A percentile compares a stretch with the other conserved stretches of the same genome.
These are phyloP conservation scores for Akanthomyces uredinophilus DNA, from an alignment of 2,329 filamentous ascomycete species.

Conservation along the genomic window DNA sequence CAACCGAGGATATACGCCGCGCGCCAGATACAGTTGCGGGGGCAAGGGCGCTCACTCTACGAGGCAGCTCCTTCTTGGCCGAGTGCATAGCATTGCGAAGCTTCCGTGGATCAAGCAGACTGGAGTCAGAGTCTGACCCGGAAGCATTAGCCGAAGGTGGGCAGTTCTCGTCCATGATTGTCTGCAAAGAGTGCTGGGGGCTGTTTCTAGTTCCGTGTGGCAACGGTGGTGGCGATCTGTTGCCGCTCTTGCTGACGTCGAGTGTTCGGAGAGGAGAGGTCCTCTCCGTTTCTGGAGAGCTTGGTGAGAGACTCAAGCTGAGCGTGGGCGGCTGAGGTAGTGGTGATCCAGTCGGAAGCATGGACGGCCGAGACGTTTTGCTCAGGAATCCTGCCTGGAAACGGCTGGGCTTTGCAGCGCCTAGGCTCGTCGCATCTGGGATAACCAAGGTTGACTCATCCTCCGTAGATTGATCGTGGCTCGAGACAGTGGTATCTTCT, in stretches of 20 bases:
- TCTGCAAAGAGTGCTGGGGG: slow-evolving; percentile 32
- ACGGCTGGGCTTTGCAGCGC: slow-evolving; percentile 56
- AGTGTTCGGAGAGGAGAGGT: slow-evolving; percentile 45
- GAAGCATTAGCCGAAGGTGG: slow-evolving; percentile 36
- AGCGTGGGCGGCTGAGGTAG: slow-evolving; percentile 50
- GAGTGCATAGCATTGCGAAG: slow-evolving; percentile 51
- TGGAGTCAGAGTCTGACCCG: slow-evolving; percentile 44
- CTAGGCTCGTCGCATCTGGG: slow-evolving; percentile 32
- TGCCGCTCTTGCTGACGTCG: slow-evolving; percentile 46
- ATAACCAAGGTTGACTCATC: slow-evolving; percentile 55
- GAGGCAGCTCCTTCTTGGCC: slow-evolving; percentile 42
- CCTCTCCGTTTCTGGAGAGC: slow-evolving; percentile 26
- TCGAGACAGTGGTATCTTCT: slow-evolving; percentile 10
- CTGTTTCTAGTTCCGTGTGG: slow-evolving; percentile 25
- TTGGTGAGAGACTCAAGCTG: slow-evolving; percentile 51
- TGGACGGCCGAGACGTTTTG: slow-evolving; percentile 39
- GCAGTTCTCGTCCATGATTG: slow-evolving; percentile 47
- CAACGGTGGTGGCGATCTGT: slow-evolving; percentile 41
- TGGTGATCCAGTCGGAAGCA: slow-evolving; percentile 54
- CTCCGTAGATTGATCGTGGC: slow-evolving; percentile 32
- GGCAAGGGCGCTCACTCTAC: slow-evolving; percentile 36
- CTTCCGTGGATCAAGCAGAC: slow-evolving; percentile 47
- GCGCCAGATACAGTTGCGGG: slow-evolving; percentile 31
- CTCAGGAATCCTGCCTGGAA: slow-evolving; percentile 88
- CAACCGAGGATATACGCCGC: slow-evolving; percentile 42